Evolutionary conservation across 2,329 filamentous ascomycete genomes (phyloP), one percentile per base, ranked within the genome.

Genomic region (Scedosporium boydii): DNA sequence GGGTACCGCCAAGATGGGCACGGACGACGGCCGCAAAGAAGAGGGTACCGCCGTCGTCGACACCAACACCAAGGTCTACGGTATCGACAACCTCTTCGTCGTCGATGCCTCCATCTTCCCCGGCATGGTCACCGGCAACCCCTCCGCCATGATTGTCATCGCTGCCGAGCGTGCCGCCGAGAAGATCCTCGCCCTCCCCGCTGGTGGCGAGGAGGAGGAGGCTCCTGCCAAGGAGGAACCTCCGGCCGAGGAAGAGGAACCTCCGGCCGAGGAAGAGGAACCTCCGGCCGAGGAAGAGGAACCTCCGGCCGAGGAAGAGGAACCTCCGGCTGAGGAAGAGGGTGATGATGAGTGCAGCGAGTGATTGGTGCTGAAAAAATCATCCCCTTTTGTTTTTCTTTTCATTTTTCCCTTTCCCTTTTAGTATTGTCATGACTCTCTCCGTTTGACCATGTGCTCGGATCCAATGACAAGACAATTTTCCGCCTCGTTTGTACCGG

Each of bases 71-170:
- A 83, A 82, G 72, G 84, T 89, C 5, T 88, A 84, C 68, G 86
- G 86, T 44, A 88, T 83, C 0, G 84, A 88, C 68, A 88, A 89
- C 72, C 75, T 88, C 55, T 88, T 86, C 68, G 82, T 89, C 14
- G 84, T 89, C 3, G 87, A 90, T 68, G 87, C 83, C 0, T 83
- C 82, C 64, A 86, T 90, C 68, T 87, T 89, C 75, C 87, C 87
- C 0, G 87, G 87, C 65, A 82, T 89, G 67, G 80, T 86, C 2
- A 86, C 85, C 0, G 84, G 86, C 18, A 91, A 91, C 73, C 88
- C 87, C 1, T 82, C 84, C 58, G 81, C 85, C 1, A 81, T 84
- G 46, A 83, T 89, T 67, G 85, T 89, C 70, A 78, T 85, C 42
- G 84, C 81, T 18, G 82, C 86, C 18, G 87, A 89, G 76, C 79